phyloP scores from a whole-genome alignment of 2,329 filamentous ascomycete species.

The Conoideocrella luteorostrata region DNA sequence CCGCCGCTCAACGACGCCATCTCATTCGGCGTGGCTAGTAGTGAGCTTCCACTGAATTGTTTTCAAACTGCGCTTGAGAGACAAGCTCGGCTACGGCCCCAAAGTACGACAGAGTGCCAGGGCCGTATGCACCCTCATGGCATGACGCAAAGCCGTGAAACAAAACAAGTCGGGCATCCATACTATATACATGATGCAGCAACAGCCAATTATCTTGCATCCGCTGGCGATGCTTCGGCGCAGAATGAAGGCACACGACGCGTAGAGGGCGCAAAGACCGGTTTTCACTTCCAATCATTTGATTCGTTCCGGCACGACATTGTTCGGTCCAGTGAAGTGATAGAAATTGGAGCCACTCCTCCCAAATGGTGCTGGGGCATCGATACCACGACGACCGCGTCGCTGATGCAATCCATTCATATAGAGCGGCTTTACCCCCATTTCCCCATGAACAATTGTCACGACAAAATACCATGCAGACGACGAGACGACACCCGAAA shows the following conservation, averaged over 20 bases:
- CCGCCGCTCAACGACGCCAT: neutral
- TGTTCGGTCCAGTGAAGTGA: neutral
- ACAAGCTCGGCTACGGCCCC: neutral
- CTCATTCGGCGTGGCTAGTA: neutral
- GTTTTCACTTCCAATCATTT: neutral
- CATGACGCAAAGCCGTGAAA: neutral
- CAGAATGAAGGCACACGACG: neutral
- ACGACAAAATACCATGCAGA: too few relatives aligned
- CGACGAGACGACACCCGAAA: too few relatives aligned
- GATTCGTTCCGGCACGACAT: slow-evolving; percentile 1
- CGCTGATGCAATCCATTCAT: neutral
- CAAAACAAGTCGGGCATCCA: neutral
- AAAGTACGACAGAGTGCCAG: neutral
- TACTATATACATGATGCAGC: neutral
- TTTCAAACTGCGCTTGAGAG: neutral
- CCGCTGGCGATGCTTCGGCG: neutral
- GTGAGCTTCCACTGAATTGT: neutral
- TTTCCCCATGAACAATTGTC: too few relatives aligned
- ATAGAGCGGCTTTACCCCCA: neutral
- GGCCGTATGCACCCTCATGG: neutral
- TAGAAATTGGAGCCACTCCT: neutral
- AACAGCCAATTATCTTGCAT: neutral
- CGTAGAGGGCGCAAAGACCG: too few relatives aligned
- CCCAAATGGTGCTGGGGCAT: slow-evolving; percentile 3
- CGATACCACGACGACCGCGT: neutral